Evolutionary conservation across 2,329 filamentous ascomycete genomes (phyloP), one percentile per base, ranked within the genome.

Genomic region (Trichoderma sp.): DNA sequence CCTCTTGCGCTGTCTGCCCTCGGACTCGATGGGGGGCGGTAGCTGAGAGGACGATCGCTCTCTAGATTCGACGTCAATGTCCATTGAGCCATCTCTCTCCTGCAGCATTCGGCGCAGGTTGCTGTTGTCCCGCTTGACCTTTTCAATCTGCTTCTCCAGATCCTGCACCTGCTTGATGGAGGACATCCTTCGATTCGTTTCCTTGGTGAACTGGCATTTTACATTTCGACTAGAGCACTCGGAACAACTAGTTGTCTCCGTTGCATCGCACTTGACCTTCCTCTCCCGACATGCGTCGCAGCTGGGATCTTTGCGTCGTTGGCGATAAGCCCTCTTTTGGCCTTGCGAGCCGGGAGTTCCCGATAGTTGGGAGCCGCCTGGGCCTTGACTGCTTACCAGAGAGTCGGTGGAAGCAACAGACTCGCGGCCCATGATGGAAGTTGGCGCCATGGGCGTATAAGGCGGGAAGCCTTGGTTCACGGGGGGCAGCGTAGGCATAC

Each of bases 81-180:
- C 84, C 79, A 84, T 82, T 71, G 82, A 81, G 15, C 81, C 82
- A 67, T 83, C 81, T 64, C 81, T 78, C 58, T 84, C 83, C 50
- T 82, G 80, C 52, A 92, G 80, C 74, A 89, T 87, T 34, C 90
- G 88, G 63, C 88, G 88, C 45, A 97, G 81, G 70, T 89, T 90
- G 67, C 83, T 85, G 74, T 97, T 94, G 77, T 97, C 92, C 68
- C 92, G 89, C 76, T 90, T 92, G 48, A 95, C 86, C 63, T 90
- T 86, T 56, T 91, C 87, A 74, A 97, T 87, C 79, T 97, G 94
- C 79, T 93, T 95, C 80, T 98, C 94, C 29, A 99, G 84, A 77
- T 99, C 95, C 80, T 98, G 95, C 13, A 98, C 92, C 83, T 97
- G 95, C 87, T 98, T 99, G 81, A 98, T 98, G 1, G 94, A 98